Conservation (phyloP, 495 filamentous ascomycete genomes). For the Friedmanniomyces simplex region DNA sequence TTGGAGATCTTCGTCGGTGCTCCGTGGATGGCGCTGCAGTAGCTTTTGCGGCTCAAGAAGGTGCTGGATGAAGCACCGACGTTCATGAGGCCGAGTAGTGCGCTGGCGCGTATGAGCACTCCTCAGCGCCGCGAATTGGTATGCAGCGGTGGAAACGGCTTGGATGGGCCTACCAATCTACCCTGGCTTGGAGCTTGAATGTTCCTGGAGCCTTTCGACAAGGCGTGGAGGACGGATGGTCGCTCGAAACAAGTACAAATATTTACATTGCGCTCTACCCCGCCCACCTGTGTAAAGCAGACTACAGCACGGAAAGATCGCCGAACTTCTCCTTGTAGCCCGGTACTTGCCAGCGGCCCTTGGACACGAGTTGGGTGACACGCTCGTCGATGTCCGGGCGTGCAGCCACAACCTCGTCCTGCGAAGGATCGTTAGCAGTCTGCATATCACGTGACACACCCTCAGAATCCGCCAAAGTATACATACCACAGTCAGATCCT, state of each 20-base stretch:
- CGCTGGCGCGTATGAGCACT: too few relatives aligned
- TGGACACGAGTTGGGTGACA: conserved; percentile 81
- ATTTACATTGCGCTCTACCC: neutral
- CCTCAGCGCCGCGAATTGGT: too few relatives aligned
- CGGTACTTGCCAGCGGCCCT: conserved; percentile 92
- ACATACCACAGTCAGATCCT: conserved; percentile 96
- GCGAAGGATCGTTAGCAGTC: conserved; percentile 26
- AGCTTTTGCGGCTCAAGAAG: too few relatives aligned
- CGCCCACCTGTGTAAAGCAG: neutral
- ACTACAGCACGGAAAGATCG: conserved; percentile 79
- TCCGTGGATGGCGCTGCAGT: too few relatives aligned
- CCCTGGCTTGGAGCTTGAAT: too few relatives aligned
- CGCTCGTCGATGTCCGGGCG: conserved; percentile 94
- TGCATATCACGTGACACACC: neutral
- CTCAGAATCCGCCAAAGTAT: conserved; percentile 1
- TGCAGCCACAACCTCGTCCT: conserved; percentile 91
- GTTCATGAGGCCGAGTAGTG: too few relatives aligned
- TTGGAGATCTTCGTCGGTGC: too few relatives aligned
- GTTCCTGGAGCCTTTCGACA: too few relatives aligned
- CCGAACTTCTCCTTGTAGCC: conserved; percentile 99
- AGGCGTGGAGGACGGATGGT: neutral
- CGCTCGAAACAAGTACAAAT: neutral
- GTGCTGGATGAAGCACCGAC: too few relatives aligned
- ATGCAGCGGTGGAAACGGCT: too few relatives aligned
- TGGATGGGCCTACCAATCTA: too few relatives aligned